Evolutionary conservation across 805 yeast genomes (phyloP).

Genomic region (Hanseniaspora lindneri): DNA sequence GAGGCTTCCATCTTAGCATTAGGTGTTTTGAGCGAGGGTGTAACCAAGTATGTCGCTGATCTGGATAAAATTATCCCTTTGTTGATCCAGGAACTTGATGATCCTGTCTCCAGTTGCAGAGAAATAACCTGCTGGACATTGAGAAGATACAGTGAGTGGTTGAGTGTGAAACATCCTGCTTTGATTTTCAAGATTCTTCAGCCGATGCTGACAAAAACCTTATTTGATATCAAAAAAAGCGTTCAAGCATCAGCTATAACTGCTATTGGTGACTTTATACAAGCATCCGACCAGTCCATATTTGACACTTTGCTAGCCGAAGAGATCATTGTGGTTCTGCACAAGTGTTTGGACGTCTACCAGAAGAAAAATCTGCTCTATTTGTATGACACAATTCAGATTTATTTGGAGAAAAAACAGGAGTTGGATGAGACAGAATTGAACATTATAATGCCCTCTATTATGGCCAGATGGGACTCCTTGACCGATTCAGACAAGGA

Average conservation of each 20-base stretch:
- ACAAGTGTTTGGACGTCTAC: constrained; percentile 61
- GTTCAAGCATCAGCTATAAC: constrained; percentile 95
- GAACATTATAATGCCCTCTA: constrained; percentile 61
- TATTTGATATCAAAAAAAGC: constrained; percentile 71
- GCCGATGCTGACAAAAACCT: constrained; percentile 53
- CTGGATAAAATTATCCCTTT: constrained; percentile 76
- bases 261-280: constrained; percentile 73
- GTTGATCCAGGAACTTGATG: constrained; percentile 65
- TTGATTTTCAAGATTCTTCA: constrained; percentile 69
- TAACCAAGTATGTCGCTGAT: constrained; percentile 54
- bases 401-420: constrained; percentile 62
- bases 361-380: constrained; percentile 72
- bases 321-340: constrained; percentile 57
- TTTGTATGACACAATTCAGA: constrained; percentile 81
- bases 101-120: constrained; percentile 70
- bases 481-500: constrained; percentile 69
- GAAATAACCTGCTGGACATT: constrained; percentile 95
- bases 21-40: constrained; percentile 91
- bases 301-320: constrained; percentile 49
- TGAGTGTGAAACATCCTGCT: constrained; percentile 55
- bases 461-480: constrained; percentile 67
- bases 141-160: constrained; percentile 75
- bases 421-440: constrained; percentile 47
- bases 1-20: constrained; percentile 90
- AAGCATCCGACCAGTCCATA: constrained; percentile 52